phyloP scores from a whole-genome alignment of 805 yeast genomes.

The Nakazawaea ishiwadae region DNA sequence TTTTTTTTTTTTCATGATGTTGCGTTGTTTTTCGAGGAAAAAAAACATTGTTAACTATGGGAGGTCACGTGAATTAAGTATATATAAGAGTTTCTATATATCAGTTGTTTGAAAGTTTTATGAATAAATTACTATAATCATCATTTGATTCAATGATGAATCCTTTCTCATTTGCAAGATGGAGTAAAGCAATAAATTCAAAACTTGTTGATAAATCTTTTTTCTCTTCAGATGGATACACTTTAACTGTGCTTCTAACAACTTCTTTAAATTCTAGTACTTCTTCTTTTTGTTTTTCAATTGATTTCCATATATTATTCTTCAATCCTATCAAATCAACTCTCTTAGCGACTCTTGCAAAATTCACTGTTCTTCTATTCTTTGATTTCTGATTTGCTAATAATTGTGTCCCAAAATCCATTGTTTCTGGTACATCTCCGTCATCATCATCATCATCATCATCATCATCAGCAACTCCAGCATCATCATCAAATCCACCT shows the following conservation, averaged over 20 bases:
- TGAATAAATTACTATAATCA: conserved; percentile 8
- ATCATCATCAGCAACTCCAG: conserved; percentile 29
- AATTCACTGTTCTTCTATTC: conserved; percentile 40
- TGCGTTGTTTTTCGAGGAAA: too few relatives aligned
- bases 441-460: conserved; percentile 39
- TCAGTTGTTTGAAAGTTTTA: too few relatives aligned
- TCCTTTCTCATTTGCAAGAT: conserved; percentile 84
- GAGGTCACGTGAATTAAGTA: background rate
- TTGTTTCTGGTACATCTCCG: conserved; percentile 23
- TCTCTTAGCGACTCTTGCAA: conserved; percentile 69
- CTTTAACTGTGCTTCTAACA: conserved; percentile 23
- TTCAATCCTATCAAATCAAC: conserved; percentile 74
- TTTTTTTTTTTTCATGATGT: too few relatives aligned
- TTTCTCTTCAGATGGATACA: conserved; percentile 52
- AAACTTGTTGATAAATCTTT: conserved; percentile 79
- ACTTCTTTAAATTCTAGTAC: conserved; percentile 18
- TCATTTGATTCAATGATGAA: conserved; percentile 48
- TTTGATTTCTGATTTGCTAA: conserved; percentile 18
- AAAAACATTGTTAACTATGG: background rate
- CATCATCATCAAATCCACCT: too few relatives aligned
- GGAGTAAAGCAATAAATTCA: conserved; percentile 78
- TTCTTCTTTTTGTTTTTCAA: conserved; percentile 18
- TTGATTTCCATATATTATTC: conserved; percentile 67
- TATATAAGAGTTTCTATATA: too few relatives aligned
- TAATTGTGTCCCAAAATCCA: conserved; percentile 22